phyloP scores from a whole-genome alignment of 1,139 yeast genomes.

The Saccharomyces pastorianus region DNA sequence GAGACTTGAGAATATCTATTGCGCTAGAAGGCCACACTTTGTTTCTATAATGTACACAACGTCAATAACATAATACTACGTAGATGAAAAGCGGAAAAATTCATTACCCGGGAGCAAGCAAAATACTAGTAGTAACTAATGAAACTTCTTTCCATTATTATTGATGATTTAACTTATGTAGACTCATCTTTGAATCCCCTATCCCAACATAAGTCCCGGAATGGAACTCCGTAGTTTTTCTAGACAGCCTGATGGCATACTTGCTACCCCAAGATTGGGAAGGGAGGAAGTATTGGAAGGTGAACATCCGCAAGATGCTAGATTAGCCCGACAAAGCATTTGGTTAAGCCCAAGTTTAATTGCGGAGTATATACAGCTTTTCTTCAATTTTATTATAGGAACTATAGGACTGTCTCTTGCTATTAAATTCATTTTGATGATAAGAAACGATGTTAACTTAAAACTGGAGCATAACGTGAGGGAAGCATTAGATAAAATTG shows the following conservation, averaged over 20 bases:
- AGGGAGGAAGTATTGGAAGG: not conserved
- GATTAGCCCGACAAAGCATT: not conserved
- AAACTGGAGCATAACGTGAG: constrained; percentile 34
- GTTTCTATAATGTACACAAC: constrained; percentile 8
- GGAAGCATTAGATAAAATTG: constrained; percentile 35
- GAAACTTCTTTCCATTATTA: not conserved
- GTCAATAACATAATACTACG: not conserved
- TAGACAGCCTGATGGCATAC: not conserved
- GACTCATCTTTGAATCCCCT: not conserved
- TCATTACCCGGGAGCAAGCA: not conserved
- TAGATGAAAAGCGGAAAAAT: not conserved
- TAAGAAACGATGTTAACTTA: constrained; percentile 45
- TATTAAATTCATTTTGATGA: constrained; percentile 38
- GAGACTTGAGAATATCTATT: constrained; percentile 20
- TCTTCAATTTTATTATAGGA: constrained; percentile 41
- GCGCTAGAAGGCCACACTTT: constrained; percentile 27
- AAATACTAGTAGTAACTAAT: not conserved
- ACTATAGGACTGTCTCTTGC: constrained; percentile 38
- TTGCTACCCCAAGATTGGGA: not conserved
- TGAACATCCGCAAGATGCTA: not conserved
- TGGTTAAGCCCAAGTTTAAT: constrained; percentile 7
- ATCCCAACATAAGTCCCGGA: not conserved
- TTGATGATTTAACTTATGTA: not conserved
- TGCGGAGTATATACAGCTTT: constrained; percentile 42
- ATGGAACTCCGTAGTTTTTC: not conserved